Conservation (phyloP, 106 monocot species). For the Narthecium ossifragum region DNA sequence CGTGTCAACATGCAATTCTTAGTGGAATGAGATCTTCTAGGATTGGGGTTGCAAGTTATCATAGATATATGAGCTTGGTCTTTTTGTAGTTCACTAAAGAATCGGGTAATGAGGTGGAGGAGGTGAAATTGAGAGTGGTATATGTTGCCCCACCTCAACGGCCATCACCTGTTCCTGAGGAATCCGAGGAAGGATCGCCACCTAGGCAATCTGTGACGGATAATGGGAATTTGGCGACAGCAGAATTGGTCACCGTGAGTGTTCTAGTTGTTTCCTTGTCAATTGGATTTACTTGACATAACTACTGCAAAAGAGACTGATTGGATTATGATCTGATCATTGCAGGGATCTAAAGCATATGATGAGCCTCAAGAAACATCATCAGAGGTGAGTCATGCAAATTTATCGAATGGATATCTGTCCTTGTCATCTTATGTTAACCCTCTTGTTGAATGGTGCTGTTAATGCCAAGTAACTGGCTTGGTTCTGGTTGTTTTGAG, state of each 20-base stretch:
- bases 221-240: slow-evolving; percentile 27
- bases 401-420: too few relatives aligned
- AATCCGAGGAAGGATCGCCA: slow-evolving; percentile 49
- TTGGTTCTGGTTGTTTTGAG: too few relatives aligned
- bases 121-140: slow-evolving; percentile 47
- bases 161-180: slow-evolving; percentile 57
- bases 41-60: too few relatives aligned
- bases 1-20: too few relatives aligned
- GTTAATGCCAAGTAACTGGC: too few relatives aligned
- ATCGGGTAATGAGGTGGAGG: slow-evolving; percentile 44
- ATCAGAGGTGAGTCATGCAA: slow-evolving; percentile 43
- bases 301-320: too few relatives aligned
- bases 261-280: slow-evolving; percentile 2
- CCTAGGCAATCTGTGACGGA: slow-evolving; percentile 49
- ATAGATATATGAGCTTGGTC: background rate
- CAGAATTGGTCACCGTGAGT: slow-evolving; percentile 36
- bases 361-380: slow-evolving; percentile 39
- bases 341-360: slow-evolving; percentile 34
- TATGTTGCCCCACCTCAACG: slow-evolving; percentile 63
- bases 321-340: background rate
- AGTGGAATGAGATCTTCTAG: too few relatives aligned
- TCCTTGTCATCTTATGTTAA: too few relatives aligned
- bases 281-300: too few relatives aligned
- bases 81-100: slow-evolving; percentile 58
- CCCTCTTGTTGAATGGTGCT: too few relatives aligned